Evolutionary conservation across 2,329 filamentous ascomycete species (phyloP).

Genomic region (Ascosphaera pollenicola): DNA sequence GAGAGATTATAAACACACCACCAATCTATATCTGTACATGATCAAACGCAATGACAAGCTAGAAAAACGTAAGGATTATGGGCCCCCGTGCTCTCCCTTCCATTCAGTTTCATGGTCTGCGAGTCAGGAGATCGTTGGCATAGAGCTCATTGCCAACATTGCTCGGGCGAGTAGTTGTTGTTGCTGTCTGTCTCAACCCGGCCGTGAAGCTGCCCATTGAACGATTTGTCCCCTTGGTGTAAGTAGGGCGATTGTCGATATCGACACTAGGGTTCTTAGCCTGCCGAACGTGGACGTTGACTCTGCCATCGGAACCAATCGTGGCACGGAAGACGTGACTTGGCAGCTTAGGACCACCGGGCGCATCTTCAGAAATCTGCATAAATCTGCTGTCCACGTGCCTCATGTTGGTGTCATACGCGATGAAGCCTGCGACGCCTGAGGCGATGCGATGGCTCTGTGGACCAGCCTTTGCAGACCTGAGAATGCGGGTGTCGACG

Average conservation of each 20-base stretch:
- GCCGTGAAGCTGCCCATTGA: neutral
- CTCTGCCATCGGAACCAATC: constrained; percentile 22
- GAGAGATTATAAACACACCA: too few species aligned
- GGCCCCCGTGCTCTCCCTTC: too few species aligned
- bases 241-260: too few species aligned
- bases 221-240: too few species aligned
- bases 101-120: too few species aligned
- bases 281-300: constrained; percentile 13
- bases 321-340: constrained; percentile 25
- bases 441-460: constrained; percentile 14
- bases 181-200: neutral
- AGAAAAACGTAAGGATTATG: too few species aligned
- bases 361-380: constrained; percentile 10
- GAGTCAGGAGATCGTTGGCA: too few species aligned
- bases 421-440: constrained; percentile 20
- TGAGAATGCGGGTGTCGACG: constrained; percentile 34
- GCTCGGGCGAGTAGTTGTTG: too few species aligned
- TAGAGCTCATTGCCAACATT: too few species aligned
- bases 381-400: constrained; percentile 20
- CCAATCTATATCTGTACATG: too few species aligned
- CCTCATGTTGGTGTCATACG: constrained; percentile 20
- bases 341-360: constrained; percentile 31
- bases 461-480: constrained; percentile 19
- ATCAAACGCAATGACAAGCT: too few species aligned
- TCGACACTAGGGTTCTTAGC: too few species aligned